Base-by-base conservation (phyloP, 1,284 basidiomycete species). In the Heliocybe sulcata region DNA sequence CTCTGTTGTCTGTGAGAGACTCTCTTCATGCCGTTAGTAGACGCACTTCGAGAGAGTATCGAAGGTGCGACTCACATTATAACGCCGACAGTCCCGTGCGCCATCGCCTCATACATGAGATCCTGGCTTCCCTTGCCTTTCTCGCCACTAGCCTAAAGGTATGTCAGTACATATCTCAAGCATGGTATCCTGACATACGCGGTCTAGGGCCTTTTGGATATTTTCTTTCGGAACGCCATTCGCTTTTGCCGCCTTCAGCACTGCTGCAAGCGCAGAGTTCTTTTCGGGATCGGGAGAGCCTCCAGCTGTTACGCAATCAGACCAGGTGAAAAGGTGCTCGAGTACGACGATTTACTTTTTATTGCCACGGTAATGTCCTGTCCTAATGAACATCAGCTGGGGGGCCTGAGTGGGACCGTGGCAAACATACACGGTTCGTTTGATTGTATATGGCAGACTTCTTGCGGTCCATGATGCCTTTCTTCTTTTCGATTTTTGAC, bases 401-500 rank as follows among this genome's bases (percentile, higher is more conserved):
- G 4, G 55, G 38, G 12, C 23, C 29, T 25, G n/a, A 9, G 9
- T 19, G 25, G 25, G 4, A 2, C 25, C n/a, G 22, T 11, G 22
- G 9, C 27, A 55, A 54, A 57, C 83, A 57, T 65, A 90, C 89
- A 58, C 77, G 75, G 56, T 74, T 79, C 3, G 83, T 76, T 61
- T 76, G 82, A 42, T 79, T 76, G 55, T 83, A 89, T 11, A 85
- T 57, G 31, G 73, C 72, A 49, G 85, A 81, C 65, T 82, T 85
- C 63, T 82, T 79, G 2, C 76, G 74, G 65, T 94, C 91, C 54
- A 79, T 85, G 1, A 76, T 74, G 11, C 87, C 90, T 64, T 94
- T 94, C 63, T 79, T 81, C 58, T 90, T 81, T 66, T 90, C 86
- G 67, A 94, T 93, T 76, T 94, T 94, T 2, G 90, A 90, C 91